A percentile compares a stretch with the other conserved stretches of the same genome.
phyloP scores from a whole-genome alignment of 345 rosid genomes.

The Pseudoturritis turrita region DNA sequence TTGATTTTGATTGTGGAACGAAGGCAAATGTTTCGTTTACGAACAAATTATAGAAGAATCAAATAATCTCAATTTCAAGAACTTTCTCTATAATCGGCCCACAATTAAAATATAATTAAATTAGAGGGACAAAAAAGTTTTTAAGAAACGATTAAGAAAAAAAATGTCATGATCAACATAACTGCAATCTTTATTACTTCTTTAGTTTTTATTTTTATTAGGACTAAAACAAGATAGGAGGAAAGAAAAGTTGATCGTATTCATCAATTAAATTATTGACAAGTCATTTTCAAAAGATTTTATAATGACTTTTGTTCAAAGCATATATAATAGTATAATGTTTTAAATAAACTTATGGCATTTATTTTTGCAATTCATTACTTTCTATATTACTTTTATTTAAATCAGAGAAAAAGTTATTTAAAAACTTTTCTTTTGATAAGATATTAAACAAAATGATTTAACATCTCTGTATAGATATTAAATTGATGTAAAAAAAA shows the following conservation, averaged over 20 bases:
- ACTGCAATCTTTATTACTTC: conserved; percentile 1
- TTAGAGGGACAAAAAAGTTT: not conserved
- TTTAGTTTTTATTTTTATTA: not conserved
- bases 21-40: not conserved
- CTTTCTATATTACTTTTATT: not conserved
- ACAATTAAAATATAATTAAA: not conserved
- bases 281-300: conserved; percentile 7
- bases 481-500: not conserved
- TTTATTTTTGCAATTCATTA: not conserved
- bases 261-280: not conserved
- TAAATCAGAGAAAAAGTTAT: not conserved
- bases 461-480: not conserved
- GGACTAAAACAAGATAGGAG: not conserved
- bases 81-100: not conserved
- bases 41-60: not conserved
- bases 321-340: too few species aligned
- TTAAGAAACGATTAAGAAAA: too few species aligned
- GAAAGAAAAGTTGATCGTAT: not conserved
- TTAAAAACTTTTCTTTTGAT: not conserved
- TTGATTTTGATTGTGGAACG: conserved; percentile 30
- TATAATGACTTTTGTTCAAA: not conserved
- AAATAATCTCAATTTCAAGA: not conserved
- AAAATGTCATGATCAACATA: conserved; percentile 4
- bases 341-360: not conserved
- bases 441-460: not conserved